Conservation (phyloP, 2,329 filamentous ascomycete species). For the Scytalidium sp. region DNA sequence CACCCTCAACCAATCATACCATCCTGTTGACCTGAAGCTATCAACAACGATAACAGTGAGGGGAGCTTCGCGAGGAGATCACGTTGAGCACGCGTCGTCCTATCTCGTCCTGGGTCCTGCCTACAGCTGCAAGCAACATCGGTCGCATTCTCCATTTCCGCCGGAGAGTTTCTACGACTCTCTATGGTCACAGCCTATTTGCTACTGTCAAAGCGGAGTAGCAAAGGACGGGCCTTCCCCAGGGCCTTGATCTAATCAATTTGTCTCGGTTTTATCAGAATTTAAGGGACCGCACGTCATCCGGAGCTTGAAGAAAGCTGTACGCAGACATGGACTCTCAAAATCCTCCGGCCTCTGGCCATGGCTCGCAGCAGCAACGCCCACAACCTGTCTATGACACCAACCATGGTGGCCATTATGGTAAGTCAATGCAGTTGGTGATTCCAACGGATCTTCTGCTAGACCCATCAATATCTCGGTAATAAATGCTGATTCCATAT, state of each 20-base stretch:
- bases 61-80: not conserved
- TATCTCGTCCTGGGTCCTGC: not conserved
- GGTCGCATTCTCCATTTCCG: not conserved
- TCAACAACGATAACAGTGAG: not conserved
- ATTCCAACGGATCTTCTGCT: no score
- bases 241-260: no score
- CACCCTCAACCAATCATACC: not conserved
- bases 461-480: not conserved
- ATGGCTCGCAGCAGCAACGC: constrained; percentile 49
- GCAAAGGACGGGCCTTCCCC: no score
- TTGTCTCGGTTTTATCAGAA: no score
- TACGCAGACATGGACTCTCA: constrained; percentile 49
- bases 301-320: not conserved
- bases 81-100: not conserved
- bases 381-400: constrained; percentile 69
- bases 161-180: not conserved
- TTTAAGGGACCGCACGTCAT: not conserved
- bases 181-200: no score
- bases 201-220: no score
- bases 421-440: constrained; percentile 45
- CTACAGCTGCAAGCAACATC: not conserved
- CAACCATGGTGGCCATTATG: constrained; percentile 73
- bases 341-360: constrained; percentile 49
- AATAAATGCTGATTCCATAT: constrained; percentile 1
- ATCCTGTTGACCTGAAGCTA: not conserved